Percentiles rank a stretch among this genome's conserved stretches.
Conservation (phyloP, 306 rosid genomes). For the Quercus gilva region DNA sequence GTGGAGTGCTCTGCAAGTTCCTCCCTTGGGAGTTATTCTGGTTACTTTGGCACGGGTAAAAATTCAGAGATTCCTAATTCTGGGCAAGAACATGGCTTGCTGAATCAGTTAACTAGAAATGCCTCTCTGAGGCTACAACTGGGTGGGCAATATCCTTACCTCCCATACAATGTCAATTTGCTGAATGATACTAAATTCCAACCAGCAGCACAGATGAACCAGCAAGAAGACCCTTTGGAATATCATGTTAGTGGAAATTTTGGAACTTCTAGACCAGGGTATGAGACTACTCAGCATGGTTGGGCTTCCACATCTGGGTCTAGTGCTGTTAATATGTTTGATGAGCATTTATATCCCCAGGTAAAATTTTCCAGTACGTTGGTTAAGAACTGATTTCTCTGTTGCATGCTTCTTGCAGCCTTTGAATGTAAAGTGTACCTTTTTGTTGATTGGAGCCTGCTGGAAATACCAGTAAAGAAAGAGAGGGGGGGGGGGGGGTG, state of each 20-base stretch:
- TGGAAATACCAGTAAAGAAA: too few relatives aligned
- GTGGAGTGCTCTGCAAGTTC: conserved; percentile 66
- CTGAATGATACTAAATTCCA: conserved; percentile 55
- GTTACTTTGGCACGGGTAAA: conserved; percentile 49
- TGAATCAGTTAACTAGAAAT: conserved; percentile 39
- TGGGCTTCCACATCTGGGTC: conserved; percentile 85
- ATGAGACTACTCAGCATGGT: conserved; percentile 52
- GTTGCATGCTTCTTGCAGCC: too few relatives aligned
- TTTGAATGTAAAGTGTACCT: too few relatives aligned
- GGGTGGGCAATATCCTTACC: conserved; percentile 60
- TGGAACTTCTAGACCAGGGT: conserved; percentile 57
- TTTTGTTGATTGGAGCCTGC: too few relatives aligned
- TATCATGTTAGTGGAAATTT: conserved; percentile 64
- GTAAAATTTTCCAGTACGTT: conserved; percentile 26
- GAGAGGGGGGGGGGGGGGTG: too few relatives aligned
- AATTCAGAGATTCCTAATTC: conserved; percentile 43
- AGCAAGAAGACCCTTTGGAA: conserved; percentile 57
- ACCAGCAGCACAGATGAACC: conserved; percentile 49
- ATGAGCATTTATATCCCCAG: conserved; percentile 41
- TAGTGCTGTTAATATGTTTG: conserved; percentile 49
- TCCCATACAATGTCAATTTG: conserved; percentile 65
- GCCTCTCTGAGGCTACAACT: conserved; percentile 54
- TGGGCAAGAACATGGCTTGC: conserved; percentile 46
- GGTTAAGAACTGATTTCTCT: too few relatives aligned
- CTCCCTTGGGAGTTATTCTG: conserved; percentile 54